Percentiles rank a stretch among this genome's conserved stretches.
phyloP scores from a whole-genome alignment of 192 early-diverging fungal species.

The Coemansia guatemalensis region DNA sequence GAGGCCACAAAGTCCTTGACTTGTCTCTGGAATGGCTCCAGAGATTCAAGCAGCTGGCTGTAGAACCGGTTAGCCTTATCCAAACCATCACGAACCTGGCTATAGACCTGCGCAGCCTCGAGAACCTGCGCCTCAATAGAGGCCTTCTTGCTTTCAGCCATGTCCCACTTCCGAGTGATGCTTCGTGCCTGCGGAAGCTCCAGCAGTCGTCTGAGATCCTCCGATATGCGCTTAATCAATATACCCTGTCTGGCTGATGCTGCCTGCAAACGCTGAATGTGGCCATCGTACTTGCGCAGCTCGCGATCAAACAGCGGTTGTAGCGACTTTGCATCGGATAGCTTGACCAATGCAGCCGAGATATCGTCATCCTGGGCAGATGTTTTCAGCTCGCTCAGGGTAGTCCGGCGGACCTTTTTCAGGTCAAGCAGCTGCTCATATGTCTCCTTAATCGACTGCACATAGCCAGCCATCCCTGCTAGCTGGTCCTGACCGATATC shows the following conservation, averaged over 20 bases:
- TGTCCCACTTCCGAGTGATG: constrained; percentile 69
- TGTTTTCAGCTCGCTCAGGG: constrained; percentile 56
- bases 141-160: constrained; percentile 63
- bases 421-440: constrained; percentile 47
- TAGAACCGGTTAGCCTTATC: constrained; percentile 64
- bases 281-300: constrained; percentile 85
- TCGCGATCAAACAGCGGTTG: constrained; percentile 91
- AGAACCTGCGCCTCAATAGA: constrained; percentile 64
- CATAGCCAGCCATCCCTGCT: constrained; percentile 40
- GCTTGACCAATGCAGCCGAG: constrained; percentile 36
- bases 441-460: constrained; percentile 40
- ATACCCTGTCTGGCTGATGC: constrained; percentile 73
- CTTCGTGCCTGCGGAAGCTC: constrained; percentile 68
- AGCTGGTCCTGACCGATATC: constrained; percentile 57
- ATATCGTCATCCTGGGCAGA: constrained; percentile 85
- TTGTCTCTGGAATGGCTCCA: constrained; percentile 45
- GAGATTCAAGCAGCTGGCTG: constrained; percentile 54
- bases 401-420: constrained; percentile 45
- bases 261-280: constrained; percentile 70
- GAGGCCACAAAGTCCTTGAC: constrained; percentile 58
- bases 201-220: constrained; percentile 73
- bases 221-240: constrained; percentile 71
- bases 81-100: constrained; percentile 60
- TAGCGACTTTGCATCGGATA: constrained; percentile 68
- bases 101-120: constrained; percentile 67